Evolutionary conservation across 192 early-diverging fungal genomes (phyloP).

Genomic region (Chytriomyces confervae): DNA sequence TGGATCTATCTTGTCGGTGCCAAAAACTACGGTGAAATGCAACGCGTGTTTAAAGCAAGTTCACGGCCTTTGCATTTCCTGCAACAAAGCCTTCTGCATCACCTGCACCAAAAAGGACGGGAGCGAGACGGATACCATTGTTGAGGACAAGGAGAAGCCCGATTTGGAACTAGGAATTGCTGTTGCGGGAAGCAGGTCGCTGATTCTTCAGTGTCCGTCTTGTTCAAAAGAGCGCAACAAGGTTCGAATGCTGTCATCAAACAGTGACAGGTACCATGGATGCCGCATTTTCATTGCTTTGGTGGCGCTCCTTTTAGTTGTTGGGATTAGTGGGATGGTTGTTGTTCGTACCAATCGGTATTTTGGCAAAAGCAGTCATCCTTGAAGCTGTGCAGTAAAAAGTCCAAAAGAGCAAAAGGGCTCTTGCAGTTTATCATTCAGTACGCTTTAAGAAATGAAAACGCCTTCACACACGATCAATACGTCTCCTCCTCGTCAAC

Average conservation of each 20-base stretch:
- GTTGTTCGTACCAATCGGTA: no score
- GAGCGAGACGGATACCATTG: not conserved
- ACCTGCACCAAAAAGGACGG: not conserved
- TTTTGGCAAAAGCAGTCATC: no score
- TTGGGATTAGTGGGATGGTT: not conserved
- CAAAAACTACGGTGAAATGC: not conserved
- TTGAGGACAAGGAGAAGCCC: not conserved
- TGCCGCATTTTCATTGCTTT: not conserved
- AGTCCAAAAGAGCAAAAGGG: no score
- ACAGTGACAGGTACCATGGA: not conserved
- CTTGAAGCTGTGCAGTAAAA: no score
- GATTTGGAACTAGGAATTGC: not conserved
- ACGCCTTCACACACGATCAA: not conserved
- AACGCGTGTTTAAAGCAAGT: not conserved
- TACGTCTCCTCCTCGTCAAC: slow-evolving; percentile 28
- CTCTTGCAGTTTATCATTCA: no score
- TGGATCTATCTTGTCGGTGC: not conserved
- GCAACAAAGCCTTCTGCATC: slow-evolving; percentile 7
- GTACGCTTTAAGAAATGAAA: not conserved
- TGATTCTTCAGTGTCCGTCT: not conserved
- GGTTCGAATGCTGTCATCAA: not conserved
- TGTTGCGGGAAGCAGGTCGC: not conserved
- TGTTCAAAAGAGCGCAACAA: not conserved
- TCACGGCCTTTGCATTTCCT: not conserved
- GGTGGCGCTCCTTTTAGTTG: not conserved